These are phyloP conservation scores for Apiospora saccharicola DNA, from an alignment of 2,329 filamentous ascomycete species.

Conservation along the genomic window DNA sequence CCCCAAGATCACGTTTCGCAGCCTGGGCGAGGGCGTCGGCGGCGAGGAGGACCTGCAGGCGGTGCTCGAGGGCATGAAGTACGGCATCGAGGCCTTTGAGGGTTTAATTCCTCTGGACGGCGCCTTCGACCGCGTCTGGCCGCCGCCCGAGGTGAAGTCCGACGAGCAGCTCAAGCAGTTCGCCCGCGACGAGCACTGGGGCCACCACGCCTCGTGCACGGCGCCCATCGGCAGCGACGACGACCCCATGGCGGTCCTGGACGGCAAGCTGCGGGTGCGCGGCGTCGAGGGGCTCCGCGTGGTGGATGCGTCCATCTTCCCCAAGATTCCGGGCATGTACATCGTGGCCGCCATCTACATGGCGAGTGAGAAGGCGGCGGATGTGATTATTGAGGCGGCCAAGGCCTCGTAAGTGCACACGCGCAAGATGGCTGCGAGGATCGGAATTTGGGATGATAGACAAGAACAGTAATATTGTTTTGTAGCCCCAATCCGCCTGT, in stretches of 20 bases:
- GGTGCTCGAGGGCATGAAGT: slow-evolving; percentile 55
- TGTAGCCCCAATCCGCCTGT: neutral
- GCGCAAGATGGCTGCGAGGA: no score
- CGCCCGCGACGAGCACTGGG: slow-evolving; percentile 51
- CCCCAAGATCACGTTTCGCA: slow-evolving; percentile 53
- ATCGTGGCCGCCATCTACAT: slow-evolving; percentile 59
- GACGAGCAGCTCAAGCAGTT: slow-evolving; percentile 55
- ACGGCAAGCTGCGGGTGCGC: slow-evolving; percentile 63
- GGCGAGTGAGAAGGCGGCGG: slow-evolving; percentile 67
- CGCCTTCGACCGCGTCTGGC: slow-evolving; percentile 46
- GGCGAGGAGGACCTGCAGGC: slow-evolving; percentile 51
- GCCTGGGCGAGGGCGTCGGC: slow-evolving; percentile 51
- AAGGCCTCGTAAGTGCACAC: neutral
- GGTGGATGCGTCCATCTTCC: slow-evolving; percentile 67
- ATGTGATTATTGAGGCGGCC: slow-evolving; percentile 51
- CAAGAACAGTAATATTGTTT: neutral
- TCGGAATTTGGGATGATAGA: neutral
- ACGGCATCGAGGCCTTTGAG: slow-evolving; percentile 51
- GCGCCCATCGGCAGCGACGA: slow-evolving; percentile 62
- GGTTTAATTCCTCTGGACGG: slow-evolving; percentile 46
- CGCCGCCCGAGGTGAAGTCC: slow-evolving; percentile 47
- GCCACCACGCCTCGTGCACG: slow-evolving; percentile 49
- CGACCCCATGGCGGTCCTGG: slow-evolving; percentile 63
- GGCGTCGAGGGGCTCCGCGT: slow-evolving; percentile 64
- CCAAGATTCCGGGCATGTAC: slow-evolving; percentile 53